Conservation (phyloP, 257 asterid genomes). For the Solanum gandarillasii region DNA sequence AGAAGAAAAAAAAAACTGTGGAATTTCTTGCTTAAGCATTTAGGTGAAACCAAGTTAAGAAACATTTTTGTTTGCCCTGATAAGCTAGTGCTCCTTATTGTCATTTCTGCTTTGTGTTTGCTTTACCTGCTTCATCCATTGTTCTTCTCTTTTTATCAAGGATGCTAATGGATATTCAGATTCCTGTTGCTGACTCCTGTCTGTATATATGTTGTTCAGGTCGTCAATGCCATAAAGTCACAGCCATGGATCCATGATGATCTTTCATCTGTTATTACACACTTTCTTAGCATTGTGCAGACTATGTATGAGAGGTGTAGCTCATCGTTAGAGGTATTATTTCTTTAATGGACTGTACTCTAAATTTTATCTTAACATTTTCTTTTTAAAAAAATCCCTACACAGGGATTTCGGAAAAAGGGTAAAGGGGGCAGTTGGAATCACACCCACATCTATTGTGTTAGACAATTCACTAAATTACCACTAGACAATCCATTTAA, state of each 20-base stretch:
- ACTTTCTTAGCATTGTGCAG: constrained; percentile 49
- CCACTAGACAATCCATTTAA: not conserved
- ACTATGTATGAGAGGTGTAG: constrained; percentile 80
- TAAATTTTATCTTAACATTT: not conserved
- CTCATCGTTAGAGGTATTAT: constrained; percentile 69
- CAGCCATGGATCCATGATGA: constrained; percentile 64
- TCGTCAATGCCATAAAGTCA: constrained; percentile 62
- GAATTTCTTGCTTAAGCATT: not conserved
- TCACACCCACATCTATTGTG: not conserved
- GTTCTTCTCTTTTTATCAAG: not conserved
- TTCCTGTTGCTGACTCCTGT: not conserved
- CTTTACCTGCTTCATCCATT: not conserved
- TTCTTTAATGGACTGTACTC: constrained; percentile 1
- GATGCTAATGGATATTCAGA: not conserved
- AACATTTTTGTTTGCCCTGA: not conserved
- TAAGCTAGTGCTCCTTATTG: constrained; percentile 6
- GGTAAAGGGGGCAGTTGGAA: not conserved
- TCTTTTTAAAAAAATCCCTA: not conserved
- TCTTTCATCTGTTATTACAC: constrained; percentile 45
- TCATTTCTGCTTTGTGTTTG: constrained; percentile 1
- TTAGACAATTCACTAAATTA: not conserved
- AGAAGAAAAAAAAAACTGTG: not conserved
- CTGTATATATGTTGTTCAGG: constrained; percentile 31
- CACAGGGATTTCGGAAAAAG: not conserved
- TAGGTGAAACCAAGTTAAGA: not conserved